phyloP scores from a whole-genome alignment of 768 basidiomycete species.

The Mycena indigotica region DNA sequence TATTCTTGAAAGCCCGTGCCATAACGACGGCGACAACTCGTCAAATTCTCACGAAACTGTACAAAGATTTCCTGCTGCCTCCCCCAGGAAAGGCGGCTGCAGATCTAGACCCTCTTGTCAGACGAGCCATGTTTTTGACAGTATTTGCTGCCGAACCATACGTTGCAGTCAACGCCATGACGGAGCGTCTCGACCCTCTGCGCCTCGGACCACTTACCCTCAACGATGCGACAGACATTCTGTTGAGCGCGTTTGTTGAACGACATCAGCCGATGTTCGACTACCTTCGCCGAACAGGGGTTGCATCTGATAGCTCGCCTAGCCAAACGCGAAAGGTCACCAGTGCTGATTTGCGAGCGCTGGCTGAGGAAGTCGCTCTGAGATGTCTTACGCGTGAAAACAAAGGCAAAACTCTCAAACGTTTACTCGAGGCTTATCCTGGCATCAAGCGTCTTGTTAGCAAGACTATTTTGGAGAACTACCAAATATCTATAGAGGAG shows the following conservation, averaged over 20 bases:
- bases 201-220: constrained; percentile 57
- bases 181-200: constrained; percentile 55
- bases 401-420: constrained; percentile 69
- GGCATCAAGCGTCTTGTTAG: constrained; percentile 46
- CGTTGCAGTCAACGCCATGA: constrained; percentile 35
- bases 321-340: constrained; percentile 13
- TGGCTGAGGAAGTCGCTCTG: constrained; percentile 62
- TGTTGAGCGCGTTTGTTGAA: constrained; percentile 73
- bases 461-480: constrained; percentile 48
- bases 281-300: constrained; percentile 45
- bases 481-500: constrained; percentile 55
- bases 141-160: constrained; percentile 47
- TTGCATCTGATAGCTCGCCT: constrained; percentile 29
- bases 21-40: constrained; percentile 53
- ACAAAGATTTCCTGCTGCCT: constrained; percentile 63
- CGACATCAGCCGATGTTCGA: constrained; percentile 52
- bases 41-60: constrained; percentile 58
- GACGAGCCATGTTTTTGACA: constrained; percentile 73
- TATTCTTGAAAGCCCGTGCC: constrained; percentile 70
- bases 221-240: constrained; percentile 61
- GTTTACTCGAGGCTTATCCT: constrained; percentile 51
- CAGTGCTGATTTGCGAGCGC: constrained; percentile 40
- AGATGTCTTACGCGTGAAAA: constrained; percentile 64
- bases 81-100: constrained; percentile 2
- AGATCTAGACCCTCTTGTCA: constrained; percentile 52